Percentiles rank a stretch among this genome's conserved stretches.
These are phyloP conservation scores for Suillus hirtellus DNA, from an alignment of 768 basidiomycete genomes.

Conservation along the genomic window DNA sequence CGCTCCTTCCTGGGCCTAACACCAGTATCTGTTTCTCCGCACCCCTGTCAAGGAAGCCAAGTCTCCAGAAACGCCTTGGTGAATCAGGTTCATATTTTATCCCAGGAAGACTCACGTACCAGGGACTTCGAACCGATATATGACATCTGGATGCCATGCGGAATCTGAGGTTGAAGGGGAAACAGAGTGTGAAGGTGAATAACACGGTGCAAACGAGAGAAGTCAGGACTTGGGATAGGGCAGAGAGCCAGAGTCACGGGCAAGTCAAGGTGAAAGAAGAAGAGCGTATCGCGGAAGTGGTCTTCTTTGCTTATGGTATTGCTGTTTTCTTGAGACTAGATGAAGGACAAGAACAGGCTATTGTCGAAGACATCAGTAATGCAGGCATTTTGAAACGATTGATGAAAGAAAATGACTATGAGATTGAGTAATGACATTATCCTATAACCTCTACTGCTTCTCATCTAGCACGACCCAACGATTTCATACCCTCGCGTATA, in stretches of 20 bases:
- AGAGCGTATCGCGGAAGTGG: slow-evolving; percentile 66
- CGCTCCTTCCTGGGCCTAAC: slow-evolving; percentile 83
- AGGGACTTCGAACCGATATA: slow-evolving; percentile 56
- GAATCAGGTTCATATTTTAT: slow-evolving; percentile 85
- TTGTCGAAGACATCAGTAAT: slow-evolving; percentile 82
- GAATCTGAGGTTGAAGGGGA: slow-evolving; percentile 26
- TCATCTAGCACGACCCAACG: slow-evolving; percentile 72
- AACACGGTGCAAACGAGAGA: slow-evolving; percentile 14
- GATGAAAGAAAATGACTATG: slow-evolving; percentile 74
- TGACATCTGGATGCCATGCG: slow-evolving; percentile 46
- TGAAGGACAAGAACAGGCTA: slow-evolving; percentile 75
- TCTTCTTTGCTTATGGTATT: slow-evolving; percentile 88
- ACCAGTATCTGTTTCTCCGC: slow-evolving; percentile 86
- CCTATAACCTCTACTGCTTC: slow-evolving; percentile 1
- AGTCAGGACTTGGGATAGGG: slow-evolving; percentile 14
- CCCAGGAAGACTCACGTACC: slow-evolving; percentile 29
- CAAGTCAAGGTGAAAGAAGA: slow-evolving; percentile 29
- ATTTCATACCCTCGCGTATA: slow-evolving; percentile 90
- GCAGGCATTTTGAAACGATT: slow-evolving; percentile 69
- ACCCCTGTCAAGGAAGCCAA: slow-evolving; percentile 51
- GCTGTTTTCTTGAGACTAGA: slow-evolving; percentile 88
- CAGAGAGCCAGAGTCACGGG: slow-evolving; percentile 1
- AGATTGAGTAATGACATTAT: slow-evolving; percentile 89
- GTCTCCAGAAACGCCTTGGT: slow-evolving; percentile 66
- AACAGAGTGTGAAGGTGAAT: slow-evolving; percentile 16